Evolutionary conservation across 73 alveolate genomes (phyloP).

Genomic region (Durusdinium trenchii): DNA sequence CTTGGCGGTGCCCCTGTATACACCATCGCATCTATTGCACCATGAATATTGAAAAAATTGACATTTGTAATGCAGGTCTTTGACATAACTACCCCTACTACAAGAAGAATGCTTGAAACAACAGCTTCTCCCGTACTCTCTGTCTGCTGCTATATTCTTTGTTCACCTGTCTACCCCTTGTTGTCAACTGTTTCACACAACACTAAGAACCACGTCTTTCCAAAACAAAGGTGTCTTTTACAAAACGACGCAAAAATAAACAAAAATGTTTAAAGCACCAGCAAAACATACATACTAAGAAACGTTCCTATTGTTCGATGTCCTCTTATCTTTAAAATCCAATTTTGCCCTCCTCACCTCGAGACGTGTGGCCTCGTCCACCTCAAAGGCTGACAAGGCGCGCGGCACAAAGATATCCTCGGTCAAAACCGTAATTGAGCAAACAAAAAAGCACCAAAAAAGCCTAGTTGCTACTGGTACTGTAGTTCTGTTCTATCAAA

Average conservation of each 20-base stretch:
- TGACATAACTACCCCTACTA: no score
- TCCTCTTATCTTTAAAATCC: neutral
- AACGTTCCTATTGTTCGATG: neutral
- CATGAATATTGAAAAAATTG: no score
- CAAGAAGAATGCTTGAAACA: no score
- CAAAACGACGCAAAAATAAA: neutral
- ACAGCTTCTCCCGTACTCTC: no score
- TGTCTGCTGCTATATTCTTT: no score
- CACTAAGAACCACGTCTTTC: neutral
- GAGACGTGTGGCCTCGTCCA: constrained; percentile 83
- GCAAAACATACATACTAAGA: no score
- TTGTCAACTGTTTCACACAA: neutral
- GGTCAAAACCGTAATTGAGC: neutral
- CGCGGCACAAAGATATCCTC: constrained; percentile 89
- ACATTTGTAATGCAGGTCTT: no score
- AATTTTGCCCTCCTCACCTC: neutral
- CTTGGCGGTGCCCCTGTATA: no score
- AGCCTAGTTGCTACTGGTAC: no score
- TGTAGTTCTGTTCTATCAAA: no score
- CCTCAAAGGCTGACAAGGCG: constrained; percentile 69
- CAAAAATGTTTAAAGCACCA: neutral
- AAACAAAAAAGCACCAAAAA: neutral
- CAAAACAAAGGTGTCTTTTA: neutral
- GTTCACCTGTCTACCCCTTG: neutral
- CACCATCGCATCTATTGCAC: no score